Evolutionary conservation across 345 rosid genomes (phyloP), one percentile per base, ranked within the genome.

Genomic region (Aethionema arabicum): DNA sequence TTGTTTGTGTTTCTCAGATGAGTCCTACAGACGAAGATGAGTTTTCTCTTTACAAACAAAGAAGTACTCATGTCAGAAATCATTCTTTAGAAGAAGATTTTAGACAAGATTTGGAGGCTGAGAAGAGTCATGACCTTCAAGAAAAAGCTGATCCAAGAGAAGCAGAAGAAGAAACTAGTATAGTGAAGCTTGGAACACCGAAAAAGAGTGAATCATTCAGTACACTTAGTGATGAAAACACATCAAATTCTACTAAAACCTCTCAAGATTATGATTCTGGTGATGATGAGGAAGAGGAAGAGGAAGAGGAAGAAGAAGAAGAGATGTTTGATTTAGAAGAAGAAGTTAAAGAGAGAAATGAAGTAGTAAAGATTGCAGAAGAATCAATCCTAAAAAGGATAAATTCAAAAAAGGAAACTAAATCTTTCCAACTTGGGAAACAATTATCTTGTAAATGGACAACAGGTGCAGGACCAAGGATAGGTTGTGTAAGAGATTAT

Each of bases 391-490:
- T 82, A 5, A 71, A 77, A 63, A 80, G 86, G 82, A 80, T 79
- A 29, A 82, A 82, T 63, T 90, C 92, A 4, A 84, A 65, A 54
- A 80, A 75, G 65, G 81, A 70, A 77, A 72, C 47, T 13, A 76
- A 73, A 42, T 84, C 99, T 2, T 85, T 73, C 72, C 99, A 93
- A 59, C 59, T 87, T 46, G 99, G 97, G 50, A 86, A 70, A 77
- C 95, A 87, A 69, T 54, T 90, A 54, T 85, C 96, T 21, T 79
- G 88, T 79, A 85, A 69, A 60, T 87, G 99, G 99, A 90, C 96
- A 32, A 83, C 97, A 11, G 99, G 99, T 51, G 99, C 96, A 32
- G 99, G 99, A 56, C 97, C 99, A 7, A 81, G 96, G 27, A 90
- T 90, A 0, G 88, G 99, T 52, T 90, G 92, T n/a, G 95, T 93